phyloP scores from a whole-genome alignment of 768 basidiomycete species.

The Pleurotus tuoliensis region DNA sequence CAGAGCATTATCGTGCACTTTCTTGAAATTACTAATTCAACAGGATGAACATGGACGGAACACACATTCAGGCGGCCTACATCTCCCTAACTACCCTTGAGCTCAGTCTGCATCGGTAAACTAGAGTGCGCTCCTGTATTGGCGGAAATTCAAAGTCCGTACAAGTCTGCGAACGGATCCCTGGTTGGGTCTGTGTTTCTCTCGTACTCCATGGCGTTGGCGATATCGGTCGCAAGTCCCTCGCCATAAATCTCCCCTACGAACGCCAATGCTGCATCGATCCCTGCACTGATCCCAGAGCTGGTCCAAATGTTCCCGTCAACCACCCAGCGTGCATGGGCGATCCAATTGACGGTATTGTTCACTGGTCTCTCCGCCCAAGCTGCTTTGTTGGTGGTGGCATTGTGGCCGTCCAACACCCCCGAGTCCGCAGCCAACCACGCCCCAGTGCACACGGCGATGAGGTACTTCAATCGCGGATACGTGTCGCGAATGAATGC shows the following conservation, averaged over 20 bases:
- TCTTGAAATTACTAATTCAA: too few species aligned
- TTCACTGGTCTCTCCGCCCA: slow-evolving; percentile 21
- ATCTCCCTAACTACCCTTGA: too few species aligned
- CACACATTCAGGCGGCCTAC: too few species aligned
- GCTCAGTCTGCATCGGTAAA: too few species aligned
- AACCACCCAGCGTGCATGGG: slow-evolving; percentile 43
- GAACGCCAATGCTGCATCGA: slow-evolving; percentile 34
- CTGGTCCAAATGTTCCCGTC: slow-evolving; percentile 47
- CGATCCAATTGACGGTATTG: slow-evolving; percentile 36
- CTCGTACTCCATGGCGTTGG: slow-evolving; percentile 34
- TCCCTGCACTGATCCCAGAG: slow-evolving; percentile 43
- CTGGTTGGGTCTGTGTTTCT: slow-evolving; percentile 29
- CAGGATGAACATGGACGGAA: too few species aligned
- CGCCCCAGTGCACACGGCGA: slow-evolving; percentile 43
- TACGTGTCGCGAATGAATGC: slow-evolving; percentile 29
- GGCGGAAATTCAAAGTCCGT: slow-evolving; percentile 15
- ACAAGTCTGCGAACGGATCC: slow-evolving; percentile 36
- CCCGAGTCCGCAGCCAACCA: slow-evolving; percentile 34
- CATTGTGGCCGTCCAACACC: slow-evolving; percentile 35
- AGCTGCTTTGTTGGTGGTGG: slow-evolving; percentile 40
- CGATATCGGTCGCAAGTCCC: slow-evolving; percentile 24
- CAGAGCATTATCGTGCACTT: too few species aligned
- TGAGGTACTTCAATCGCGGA: slow-evolving; percentile 32
- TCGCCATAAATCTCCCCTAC: slow-evolving; percentile 33
- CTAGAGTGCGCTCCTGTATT: too few species aligned